Conservation (phyloP, 164 flowering plant genomes). For the Piper longum region DNA sequence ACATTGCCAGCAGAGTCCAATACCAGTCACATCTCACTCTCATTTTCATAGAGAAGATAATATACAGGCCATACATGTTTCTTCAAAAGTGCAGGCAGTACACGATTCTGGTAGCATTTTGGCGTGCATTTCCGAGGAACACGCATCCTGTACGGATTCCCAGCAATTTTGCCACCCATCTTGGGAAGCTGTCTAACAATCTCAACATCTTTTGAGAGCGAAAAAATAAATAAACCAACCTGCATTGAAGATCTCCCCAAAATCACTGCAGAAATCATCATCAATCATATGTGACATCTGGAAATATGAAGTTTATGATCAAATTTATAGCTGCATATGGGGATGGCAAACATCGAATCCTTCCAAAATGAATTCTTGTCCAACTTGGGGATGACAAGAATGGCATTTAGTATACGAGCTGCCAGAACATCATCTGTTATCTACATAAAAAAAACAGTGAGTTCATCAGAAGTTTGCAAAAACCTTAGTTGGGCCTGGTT, state of each 20-base stretch:
- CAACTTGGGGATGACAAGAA: constrained; percentile 88
- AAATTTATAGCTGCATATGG: background rate
- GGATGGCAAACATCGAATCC: constrained; percentile 56
- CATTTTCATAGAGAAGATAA: too few relatives aligned
- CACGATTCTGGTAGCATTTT: too few relatives aligned
- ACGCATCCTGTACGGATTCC: constrained; percentile 40
- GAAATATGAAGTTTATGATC: background rate
- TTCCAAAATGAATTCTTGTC: constrained; percentile 92
- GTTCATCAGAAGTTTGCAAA: too few relatives aligned
- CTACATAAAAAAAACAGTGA: constrained; percentile 46
- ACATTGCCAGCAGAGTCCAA: too few relatives aligned
- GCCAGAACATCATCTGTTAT: constrained; percentile 20
- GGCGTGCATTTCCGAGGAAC: constrained; percentile 50
- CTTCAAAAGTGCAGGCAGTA: constrained; percentile 54
- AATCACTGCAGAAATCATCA: constrained; percentile 38
- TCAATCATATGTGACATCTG: constrained; percentile 1
- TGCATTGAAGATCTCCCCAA: constrained; percentile 67
- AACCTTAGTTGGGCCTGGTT: too few relatives aligned
- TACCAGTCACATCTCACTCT: too few relatives aligned
- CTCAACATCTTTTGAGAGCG: constrained; percentile 54
- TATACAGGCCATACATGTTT: constrained; percentile 44
- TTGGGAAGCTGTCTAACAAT: constrained; percentile 55
- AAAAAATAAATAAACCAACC: constrained; percentile 71
- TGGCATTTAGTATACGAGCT: constrained; percentile 92
- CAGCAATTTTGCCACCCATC: constrained; percentile 33